Base-by-base conservation (phyloP, 2,329 filamentous ascomycete species). In the Fusarium neocosmosporiellum region DNA sequence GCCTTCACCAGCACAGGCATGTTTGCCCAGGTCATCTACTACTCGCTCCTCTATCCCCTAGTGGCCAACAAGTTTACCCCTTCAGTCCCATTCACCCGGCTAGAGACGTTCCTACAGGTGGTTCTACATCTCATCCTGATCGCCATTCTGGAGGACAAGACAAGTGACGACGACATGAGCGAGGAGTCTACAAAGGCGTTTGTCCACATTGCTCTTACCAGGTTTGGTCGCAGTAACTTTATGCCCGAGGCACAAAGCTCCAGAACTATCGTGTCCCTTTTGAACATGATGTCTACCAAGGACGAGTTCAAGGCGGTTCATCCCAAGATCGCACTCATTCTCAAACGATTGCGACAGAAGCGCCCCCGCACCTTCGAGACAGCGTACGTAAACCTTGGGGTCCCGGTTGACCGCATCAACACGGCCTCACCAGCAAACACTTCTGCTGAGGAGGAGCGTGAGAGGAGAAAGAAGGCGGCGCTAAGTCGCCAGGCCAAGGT, bases 91-190 rank as follows among this genome's bases (percentile, higher is more conserved):
- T 87, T 88, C 13, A 97, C 95, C 2, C 90, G 96, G 61, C 88
- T 98, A 10, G 96, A 99, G 83, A 93, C 94, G 0, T 98, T 97
- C 82, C 84, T 98, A 34, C 96, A 98, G 78, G 93, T 98, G 53
- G 92, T 98, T 2, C 84, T 99, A 34, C 96, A 99, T 81, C 86
- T 99, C 13, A 88, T 94, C 5, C 88, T 98, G 43, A 90, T 98
- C 59, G 95, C 95, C 16, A 91, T 97, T 46, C 85, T 93, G 4
- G 96, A 98, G 82, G 96, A 98, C 77, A 87, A 89, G 76, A 86
- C 88, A 16, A 85, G 87, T 64, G 88, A 92, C 68, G 84, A 86
- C 36, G 85, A 86, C 13, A 82, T 84, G 76, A 80, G 82, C 2
- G 83, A 85, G 60, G 84, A 86, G 22, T 82, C 83, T 14, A 81